Evolutionary conservation across 2,329 filamentous ascomycete species (phyloP), one percentile per base, ranked within the genome.

Genomic region (Colletotrichum costaricense): DNA sequence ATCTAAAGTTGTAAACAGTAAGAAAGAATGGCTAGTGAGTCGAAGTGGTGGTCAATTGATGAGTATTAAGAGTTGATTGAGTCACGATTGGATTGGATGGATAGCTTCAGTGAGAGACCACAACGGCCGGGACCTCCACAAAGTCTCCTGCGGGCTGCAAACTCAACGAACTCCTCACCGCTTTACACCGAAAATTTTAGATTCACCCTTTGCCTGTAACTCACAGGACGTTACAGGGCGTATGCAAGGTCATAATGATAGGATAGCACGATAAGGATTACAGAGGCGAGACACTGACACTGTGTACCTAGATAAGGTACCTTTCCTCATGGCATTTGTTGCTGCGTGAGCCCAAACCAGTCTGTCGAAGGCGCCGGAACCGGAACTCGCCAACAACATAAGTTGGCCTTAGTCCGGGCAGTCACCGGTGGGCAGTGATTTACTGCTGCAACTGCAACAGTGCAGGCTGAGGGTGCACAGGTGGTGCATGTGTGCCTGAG

Each of bases 151-250:
- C 42, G 5, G n/a, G 35, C 52, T 54, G 70, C 70, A 72, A 72
- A 69, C 59, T 70, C 66, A 67, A 68, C 52, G 65, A 24, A n/a
- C 46, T 42, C 19, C 64, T 69, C 69, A 73, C 73, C 73, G 69
- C 65, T 73, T 52, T 62, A 74, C 73, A 74, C 69, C 73, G 73
- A 74, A 74, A 74, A 74, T 69, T 70, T 70, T 67, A 62, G 67
- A 70, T 35, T 52, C 26, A 58, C 26, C 33, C 42, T 49, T 19
- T 49, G 46, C 59, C 59, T 52, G 55, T 59, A 60, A 42, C 24
- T 5, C 38, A 22, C 24, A 70, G 60, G n/a, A n/a, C 42, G 46
- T 28, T 63, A 22, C 58, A 72, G 57, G 58, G 58, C 64, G 57
- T 30, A 56, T 58, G 63, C 63, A 58, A 46, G 38, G 62, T 67